These are phyloP conservation scores for Capsicum baccatum DNA, from an alignment of 257 asterid genomes.

Conservation along the genomic window DNA sequence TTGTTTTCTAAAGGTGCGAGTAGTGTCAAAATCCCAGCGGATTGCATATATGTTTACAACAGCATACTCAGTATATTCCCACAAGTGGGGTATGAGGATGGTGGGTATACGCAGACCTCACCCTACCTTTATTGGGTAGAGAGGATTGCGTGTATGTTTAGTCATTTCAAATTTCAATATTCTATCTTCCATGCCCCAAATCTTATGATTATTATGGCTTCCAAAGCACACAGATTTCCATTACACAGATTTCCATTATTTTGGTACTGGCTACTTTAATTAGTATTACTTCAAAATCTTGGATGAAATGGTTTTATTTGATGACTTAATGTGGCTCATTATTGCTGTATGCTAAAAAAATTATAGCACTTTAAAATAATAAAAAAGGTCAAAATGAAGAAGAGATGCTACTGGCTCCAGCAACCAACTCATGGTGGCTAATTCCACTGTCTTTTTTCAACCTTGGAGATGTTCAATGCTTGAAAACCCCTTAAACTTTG, in stretches of 20 bases:
- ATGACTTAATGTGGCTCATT: background rate
- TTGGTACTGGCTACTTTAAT: constrained; percentile 11
- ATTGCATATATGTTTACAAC: background rate
- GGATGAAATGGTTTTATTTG: background rate
- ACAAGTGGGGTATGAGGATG: background rate
- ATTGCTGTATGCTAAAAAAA: background rate
- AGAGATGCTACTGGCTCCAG: constrained; percentile 20
- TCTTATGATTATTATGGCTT: background rate
- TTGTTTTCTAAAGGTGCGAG: constrained; percentile 17
- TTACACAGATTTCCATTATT: background rate
- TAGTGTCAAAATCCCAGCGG: background rate
- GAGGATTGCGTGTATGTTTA: background rate
- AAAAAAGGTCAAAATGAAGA: constrained; percentile 16
- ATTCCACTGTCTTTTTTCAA: background rate
- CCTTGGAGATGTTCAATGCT: background rate
- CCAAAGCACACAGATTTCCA: background rate
- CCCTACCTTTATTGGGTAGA: background rate
- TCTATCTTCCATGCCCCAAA: background rate
- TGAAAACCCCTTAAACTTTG: background rate
- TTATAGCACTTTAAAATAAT: background rate
- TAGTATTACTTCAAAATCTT: constrained; percentile 24
- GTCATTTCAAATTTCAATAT: background rate
- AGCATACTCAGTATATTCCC: background rate
- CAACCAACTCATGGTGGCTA: background rate
- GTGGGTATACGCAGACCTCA: background rate